These are phyloP conservation scores for Stemphylium beticola DNA, from an alignment of 2,329 filamentous ascomycete genomes.

Conservation along the genomic window DNA sequence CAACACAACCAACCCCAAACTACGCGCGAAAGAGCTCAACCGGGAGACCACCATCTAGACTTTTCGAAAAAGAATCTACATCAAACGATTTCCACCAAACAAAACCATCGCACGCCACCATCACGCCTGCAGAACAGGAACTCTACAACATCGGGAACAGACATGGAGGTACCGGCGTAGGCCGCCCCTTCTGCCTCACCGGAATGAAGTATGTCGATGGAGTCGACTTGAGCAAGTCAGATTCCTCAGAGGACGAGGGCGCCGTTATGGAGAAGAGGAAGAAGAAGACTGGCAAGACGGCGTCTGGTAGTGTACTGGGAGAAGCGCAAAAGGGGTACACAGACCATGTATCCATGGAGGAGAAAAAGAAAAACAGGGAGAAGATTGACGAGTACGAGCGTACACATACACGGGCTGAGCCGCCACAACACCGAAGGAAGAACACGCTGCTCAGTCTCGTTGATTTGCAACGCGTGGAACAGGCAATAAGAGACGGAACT, in stretches of 20 bases:
- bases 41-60: too few relatives aligned
- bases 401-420: neutral
- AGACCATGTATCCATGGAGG: neutral
- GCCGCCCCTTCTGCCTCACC: neutral
- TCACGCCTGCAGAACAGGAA: too few relatives aligned
- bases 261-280: neutral
- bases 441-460: neutral
- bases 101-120: too few relatives aligned
- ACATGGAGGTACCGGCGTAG: neutral
- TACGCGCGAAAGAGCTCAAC: too few relatives aligned
- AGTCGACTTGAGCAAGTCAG: neutral
- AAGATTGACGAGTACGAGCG: neutral
- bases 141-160: too few relatives aligned
- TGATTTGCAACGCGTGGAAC: neutral
- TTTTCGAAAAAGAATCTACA: too few relatives aligned
- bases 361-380: neutral
- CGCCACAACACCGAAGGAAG: neutral
- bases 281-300: neutral
- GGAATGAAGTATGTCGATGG: neutral
- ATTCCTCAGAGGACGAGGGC: neutral
- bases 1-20: too few relatives aligned
- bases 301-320: neutral
- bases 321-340: neutral
- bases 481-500: neutral
- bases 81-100: too few relatives aligned